Conservation (phyloP, 208 protist species). For the Trypanosoma avium region DNA sequence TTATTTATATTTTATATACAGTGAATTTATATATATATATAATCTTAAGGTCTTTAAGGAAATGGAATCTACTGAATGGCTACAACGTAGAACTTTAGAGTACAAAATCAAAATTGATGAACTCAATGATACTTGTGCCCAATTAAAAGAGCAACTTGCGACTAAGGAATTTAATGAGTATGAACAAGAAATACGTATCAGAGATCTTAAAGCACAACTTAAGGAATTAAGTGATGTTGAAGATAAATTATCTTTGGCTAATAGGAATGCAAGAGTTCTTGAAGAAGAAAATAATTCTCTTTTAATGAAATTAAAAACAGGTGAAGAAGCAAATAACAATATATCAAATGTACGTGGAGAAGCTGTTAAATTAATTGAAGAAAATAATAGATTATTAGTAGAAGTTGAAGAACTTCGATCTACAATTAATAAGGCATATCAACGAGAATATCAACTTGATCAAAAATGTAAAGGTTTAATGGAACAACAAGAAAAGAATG, state of each 20-base stretch:
- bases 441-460: constrained; percentile 64
- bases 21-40: too few relatives aligned
- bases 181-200: constrained; percentile 67
- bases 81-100: constrained; percentile 27
- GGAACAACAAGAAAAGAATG: constrained; percentile 34
- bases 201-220: constrained; percentile 47
- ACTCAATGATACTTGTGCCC: constrained; percentile 8
- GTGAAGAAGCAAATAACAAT: constrained; percentile 18
- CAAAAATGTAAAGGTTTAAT: constrained; percentile 66
- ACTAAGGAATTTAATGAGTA: constrained; percentile 72
- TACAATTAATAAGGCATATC: constrained; percentile 40
- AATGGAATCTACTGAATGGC: constrained; percentile 7
- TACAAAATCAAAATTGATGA: constrained; percentile 23
- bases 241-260: constrained; percentile 68
- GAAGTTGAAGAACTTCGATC: constrained; percentile 30
- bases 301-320: constrained; percentile 36
- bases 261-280: constrained; percentile 69
- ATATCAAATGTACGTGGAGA: constrained; percentile 27
- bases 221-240: constrained; percentile 52
- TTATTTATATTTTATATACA: too few relatives aligned
- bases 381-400: constrained; percentile 46
- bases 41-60: constrained; percentile 5
- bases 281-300: constrained; percentile 81
- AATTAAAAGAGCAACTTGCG: constrained; percentile 42
- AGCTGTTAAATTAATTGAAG: constrained; percentile 56